phyloP scores from a whole-genome alignment of 2,329 filamentous ascomycete species.

The Raffaelea deltoideospora region DNA sequence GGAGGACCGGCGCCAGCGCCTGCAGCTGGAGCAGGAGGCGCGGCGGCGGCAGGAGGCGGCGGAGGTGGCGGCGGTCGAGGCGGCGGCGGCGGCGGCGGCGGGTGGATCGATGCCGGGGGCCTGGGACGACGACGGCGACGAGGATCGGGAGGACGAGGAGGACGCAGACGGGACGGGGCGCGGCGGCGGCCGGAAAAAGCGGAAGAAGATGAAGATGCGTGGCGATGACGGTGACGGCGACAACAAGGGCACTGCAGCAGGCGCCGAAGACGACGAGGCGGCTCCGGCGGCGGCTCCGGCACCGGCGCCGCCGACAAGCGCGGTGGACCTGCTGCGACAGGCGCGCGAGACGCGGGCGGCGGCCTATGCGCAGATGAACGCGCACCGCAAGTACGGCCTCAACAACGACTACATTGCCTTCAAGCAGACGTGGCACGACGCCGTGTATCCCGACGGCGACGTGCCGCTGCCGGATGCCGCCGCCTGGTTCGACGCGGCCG shows the following conservation, averaged over 20 bases:
- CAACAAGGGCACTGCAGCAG: slow-evolving; percentile 13
- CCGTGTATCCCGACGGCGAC: slow-evolving; percentile 30
- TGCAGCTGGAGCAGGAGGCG: slow-evolving; percentile 1
- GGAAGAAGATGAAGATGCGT: no score
- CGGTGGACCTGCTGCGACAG: slow-evolving; percentile 19
- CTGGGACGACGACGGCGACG: slow-evolving; percentile 9
- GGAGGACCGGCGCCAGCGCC: slow-evolving; percentile 6
- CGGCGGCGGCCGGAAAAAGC: no score
- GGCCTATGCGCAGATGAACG: slow-evolving; percentile 26
- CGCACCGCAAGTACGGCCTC: slow-evolving; percentile 33
- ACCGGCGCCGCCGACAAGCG: slow-evolving; percentile 11
- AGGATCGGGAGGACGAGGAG: slow-evolving; percentile 2
- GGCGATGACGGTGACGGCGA: slow-evolving; percentile 8
- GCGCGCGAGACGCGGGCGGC: slow-evolving; percentile 20
- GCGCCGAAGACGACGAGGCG: slow-evolving; percentile 12
- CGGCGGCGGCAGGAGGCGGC: not conserved
- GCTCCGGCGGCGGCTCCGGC: slow-evolving; percentile 7
- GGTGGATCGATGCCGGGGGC: no score
- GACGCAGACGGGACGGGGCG: no score
- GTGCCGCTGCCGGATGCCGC: slow-evolving; percentile 36
- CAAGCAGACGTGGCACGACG: slow-evolving; percentile 42
- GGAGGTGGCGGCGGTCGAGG: slow-evolving; percentile 1
- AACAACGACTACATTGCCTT: slow-evolving; percentile 47
- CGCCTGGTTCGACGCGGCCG: slow-evolving; percentile 36
- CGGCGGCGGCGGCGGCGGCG: slow-evolving; percentile 5